Percentiles rank a stretch among this genome's conserved stretches.
phyloP scores from a whole-genome alignment of 768 basidiomycete genomes.

The Panaeolus cyanescens region DNA sequence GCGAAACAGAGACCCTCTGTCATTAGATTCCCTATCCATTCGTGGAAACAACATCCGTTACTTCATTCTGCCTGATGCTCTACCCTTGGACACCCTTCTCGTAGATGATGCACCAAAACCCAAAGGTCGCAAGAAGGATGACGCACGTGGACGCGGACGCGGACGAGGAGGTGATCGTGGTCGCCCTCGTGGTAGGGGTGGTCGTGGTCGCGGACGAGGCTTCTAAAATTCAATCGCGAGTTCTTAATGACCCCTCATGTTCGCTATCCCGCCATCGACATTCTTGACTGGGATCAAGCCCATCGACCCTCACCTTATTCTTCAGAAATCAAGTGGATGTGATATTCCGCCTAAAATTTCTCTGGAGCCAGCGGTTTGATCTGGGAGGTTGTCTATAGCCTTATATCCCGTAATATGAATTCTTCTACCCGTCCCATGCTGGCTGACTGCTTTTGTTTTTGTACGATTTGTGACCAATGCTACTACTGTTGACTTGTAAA shows the following conservation, averaged over 20 bases:
- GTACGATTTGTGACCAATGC: slow-evolving; percentile 1
- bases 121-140: slow-evolving; percentile 90
- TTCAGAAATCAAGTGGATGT: neutral
- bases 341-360: neutral
- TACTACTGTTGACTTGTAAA: neutral
- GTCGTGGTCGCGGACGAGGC: slow-evolving; percentile 47
- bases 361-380: neutral
- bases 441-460: slow-evolving; percentile 1
- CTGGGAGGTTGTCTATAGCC: neutral
- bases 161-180: slow-evolving; percentile 54
- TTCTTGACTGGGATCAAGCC: neutral
- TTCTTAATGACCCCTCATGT: neutral
- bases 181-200: slow-evolving; percentile 55
- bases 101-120: slow-evolving; percentile 98
- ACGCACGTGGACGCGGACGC: slow-evolving; percentile 65
- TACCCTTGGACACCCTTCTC: slow-evolving; percentile 93
- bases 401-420: neutral
- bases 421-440: neutral
- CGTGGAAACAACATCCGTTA: slow-evolving; percentile 97
- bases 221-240: slow-evolving; percentile 14
- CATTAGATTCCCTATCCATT: slow-evolving; percentile 90
- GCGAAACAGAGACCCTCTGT: slow-evolving; percentile 83
- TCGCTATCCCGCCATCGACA: slow-evolving; percentile 1
- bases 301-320: neutral
- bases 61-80: slow-evolving; percentile 95